A percentile compares a stretch with the other conserved stretches of the same genome.
Conservation (phyloP, 345 rosid species). For the Gossypium herbaceum region DNA sequence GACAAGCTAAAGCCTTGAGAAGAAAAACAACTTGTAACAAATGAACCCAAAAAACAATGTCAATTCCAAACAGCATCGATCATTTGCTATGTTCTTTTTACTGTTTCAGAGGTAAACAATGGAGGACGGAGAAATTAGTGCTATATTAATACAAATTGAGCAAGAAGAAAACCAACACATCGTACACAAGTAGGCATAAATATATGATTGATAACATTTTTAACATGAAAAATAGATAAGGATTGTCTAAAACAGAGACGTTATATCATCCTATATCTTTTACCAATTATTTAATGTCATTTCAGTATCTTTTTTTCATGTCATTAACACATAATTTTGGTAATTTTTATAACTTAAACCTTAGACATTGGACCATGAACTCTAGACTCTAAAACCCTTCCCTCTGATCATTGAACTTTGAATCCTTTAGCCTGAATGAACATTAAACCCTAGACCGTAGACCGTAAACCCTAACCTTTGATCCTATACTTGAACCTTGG, state of each 20-base stretch:
- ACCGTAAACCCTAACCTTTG: too few relatives aligned
- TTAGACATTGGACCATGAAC: too few relatives aligned
- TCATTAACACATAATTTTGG: too few relatives aligned
- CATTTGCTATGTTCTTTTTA: background rate
- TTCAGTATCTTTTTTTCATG: fast-evolving
- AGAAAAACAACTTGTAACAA: background rate
- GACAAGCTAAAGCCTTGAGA: too few relatives aligned
- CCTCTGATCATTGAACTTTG: too few relatives aligned
- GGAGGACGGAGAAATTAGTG: background rate
- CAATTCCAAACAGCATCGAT: background rate
- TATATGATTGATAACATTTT: background rate
- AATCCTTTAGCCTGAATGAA: too few relatives aligned
- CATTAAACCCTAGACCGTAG: too few relatives aligned
- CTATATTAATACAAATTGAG: background rate
- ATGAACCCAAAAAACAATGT: background rate
- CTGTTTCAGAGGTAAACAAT: background rate
- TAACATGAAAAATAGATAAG: background rate
- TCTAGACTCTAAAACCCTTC: too few relatives aligned
- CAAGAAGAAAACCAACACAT: background rate
- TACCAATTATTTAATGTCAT: too few relatives aligned
- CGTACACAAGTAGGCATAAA: background rate
- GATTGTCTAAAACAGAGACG: fast-evolving
- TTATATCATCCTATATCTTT: too few relatives aligned
- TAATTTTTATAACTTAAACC: too few relatives aligned
- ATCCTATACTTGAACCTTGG: too few relatives aligned